Evolutionary conservation across 306 rosid genomes (phyloP), one percentile per base, ranked within the genome.

Genomic region (Luffa aegyptiaca): DNA sequence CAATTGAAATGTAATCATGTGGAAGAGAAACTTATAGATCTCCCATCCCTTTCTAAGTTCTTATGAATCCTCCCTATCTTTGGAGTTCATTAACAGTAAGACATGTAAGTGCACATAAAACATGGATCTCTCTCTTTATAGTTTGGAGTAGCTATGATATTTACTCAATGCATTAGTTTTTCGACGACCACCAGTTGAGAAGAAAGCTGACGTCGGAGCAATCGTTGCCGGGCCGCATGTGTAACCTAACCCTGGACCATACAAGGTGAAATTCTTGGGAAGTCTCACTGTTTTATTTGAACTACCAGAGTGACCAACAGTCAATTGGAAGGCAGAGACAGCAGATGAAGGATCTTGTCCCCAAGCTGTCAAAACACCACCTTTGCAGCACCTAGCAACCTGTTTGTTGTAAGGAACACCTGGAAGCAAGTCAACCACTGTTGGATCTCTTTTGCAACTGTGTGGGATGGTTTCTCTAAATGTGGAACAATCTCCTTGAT

Each of bases 401-500:
- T 93, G 97, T 83, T 88, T 90, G 81, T 93, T 90, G 85, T 39
- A 90, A 80, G 97, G 90, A 17, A 92, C 92, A 41, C 96, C 97
- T 0, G 96, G 91, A n/a, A 93, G 84, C 80, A 93, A 87, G 78
- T 92, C 97, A 59, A 90, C 91, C 57, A 90, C 87, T 53, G 79
- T 72, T 21, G 97, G 97, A 75, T 83, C 83, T 78, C 87, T 90
- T 84, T 86, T 93, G 82, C 97, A 93, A 36, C 92, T 88, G 33
- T 93, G 97, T 52, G 96, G 97, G 7, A 87, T 79, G 61, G 51
- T 79, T 73, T 86, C 80, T 86, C 87, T 88, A 92, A 88, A 89
- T 70, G 87, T 93, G 36, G 97, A 80, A 82, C 97, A 93, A 17
- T 93, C 84, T 78, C 97, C 97, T 92, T 92, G 96, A 83, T 92